Percentiles rank a stretch among this genome's conserved stretches.
These are phyloP conservation scores for Choanephora cucurbitarum DNA, from an alignment of 371 early-diverging fungal genomes.

Conservation along the genomic window DNA sequence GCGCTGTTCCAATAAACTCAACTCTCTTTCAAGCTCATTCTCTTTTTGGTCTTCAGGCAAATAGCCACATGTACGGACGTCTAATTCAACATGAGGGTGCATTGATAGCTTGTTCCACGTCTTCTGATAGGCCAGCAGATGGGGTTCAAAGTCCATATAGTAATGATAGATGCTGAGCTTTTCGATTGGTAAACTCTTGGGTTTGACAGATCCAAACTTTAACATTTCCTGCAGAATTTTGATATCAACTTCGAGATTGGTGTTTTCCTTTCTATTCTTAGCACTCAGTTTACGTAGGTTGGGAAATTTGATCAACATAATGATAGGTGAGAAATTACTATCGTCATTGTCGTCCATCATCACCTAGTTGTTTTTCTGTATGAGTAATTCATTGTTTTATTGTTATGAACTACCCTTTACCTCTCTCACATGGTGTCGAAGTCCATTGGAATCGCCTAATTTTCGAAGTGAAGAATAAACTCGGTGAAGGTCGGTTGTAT, in stretches of 20 bases:
- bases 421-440: conserved; percentile 31
- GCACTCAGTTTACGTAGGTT: conserved; percentile 34
- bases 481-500: conserved; percentile 19
- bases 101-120: conserved; percentile 37
- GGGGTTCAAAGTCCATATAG: conserved; percentile 39
- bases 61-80: conserved; percentile 32
- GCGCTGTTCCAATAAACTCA: no score
- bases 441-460: conserved; percentile 37
- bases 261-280: conserved; percentile 35
- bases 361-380: conserved; percentile 33
- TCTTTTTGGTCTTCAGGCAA: no score
- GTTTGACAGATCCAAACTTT: conserved; percentile 23
- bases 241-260: conserved; percentile 40
- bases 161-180: conserved; percentile 38
- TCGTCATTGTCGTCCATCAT: conserved; percentile 47
- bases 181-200: conserved; percentile 27
- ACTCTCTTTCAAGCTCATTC: no score
- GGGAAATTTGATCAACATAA: conserved; percentile 53
- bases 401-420: conserved; percentile 20
- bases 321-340: conserved; percentile 39
- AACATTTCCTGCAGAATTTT: conserved; percentile 43
- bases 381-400: background rate
- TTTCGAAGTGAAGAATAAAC: conserved; percentile 48
- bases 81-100: conserved; percentile 31
- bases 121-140: conserved; percentile 32